Evolutionary conservation across 108 stramenopile species (phyloP).

Genomic region (Cyclotella sp.): DNA sequence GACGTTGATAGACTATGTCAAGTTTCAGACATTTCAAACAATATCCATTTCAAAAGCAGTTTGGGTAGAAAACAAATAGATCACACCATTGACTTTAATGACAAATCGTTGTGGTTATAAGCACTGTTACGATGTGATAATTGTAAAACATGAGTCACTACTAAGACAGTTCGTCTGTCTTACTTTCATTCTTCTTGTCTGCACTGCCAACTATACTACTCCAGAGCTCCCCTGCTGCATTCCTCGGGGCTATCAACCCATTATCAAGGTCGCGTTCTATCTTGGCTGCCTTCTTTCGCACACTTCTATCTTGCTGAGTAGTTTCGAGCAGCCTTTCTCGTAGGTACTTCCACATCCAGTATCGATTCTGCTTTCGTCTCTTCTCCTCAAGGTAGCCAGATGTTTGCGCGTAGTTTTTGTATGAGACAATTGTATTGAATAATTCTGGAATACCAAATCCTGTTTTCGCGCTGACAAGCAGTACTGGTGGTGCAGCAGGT

Average conservation of each 20-base stretch:
- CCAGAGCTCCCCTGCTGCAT: slow-evolving; percentile 57
- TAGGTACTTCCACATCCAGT: slow-evolving; percentile 78
- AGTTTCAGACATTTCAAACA: slow-evolving; percentile 23
- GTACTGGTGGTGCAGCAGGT: slow-evolving; percentile 58
- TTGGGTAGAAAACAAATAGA: background rate
- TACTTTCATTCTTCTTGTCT: background rate
- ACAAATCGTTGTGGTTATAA: slow-evolving; percentile 47
- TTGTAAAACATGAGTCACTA: background rate
- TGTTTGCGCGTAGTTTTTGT: slow-evolving; percentile 38
- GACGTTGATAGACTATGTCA: slow-evolving; percentile 61
- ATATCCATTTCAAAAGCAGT: background rate
- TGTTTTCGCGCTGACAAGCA: slow-evolving; percentile 71
- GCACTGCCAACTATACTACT: slow-evolving; percentile 3
- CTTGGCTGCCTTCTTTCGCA: slow-evolving; percentile 36
- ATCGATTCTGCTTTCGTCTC: slow-evolving; percentile 61
- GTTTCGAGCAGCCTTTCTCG: slow-evolving; percentile 15
- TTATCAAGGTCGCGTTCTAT: slow-evolving; percentile 46
- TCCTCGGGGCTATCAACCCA: slow-evolving; percentile 64
- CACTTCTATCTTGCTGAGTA: slow-evolving; percentile 36
- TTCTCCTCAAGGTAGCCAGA: slow-evolving; percentile 60
- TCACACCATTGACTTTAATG: slow-evolving; percentile 39
- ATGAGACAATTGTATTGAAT: slow-evolving; percentile 60
- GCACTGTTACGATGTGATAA: background rate
- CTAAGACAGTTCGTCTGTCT: no score
- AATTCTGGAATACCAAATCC: slow-evolving; percentile 62